phyloP scores from a whole-genome alignment of 2,329 filamentous ascomycete genomes.

The Penicillium sp. region DNA sequence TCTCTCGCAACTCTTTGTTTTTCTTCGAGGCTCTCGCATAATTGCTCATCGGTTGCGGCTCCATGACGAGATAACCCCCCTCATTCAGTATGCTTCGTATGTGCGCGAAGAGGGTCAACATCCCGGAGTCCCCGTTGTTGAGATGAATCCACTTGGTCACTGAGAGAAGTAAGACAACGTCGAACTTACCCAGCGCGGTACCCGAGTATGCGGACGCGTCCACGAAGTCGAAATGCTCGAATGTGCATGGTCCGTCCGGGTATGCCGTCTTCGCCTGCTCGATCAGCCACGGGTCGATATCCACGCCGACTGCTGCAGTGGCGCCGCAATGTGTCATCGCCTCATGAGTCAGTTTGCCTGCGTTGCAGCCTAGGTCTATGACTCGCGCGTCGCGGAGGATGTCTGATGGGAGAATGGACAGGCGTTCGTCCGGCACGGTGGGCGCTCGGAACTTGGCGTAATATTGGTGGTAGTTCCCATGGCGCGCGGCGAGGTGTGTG shows the following conservation, averaged over 20 bases:
- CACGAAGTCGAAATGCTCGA: slow-evolving; percentile 27
- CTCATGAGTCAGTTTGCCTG: slow-evolving; percentile 27
- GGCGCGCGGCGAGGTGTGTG: slow-evolving; percentile 26
- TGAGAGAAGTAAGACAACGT: slow-evolving; percentile 25
- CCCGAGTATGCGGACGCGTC: slow-evolving; percentile 24
- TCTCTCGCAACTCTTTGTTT: slow-evolving; percentile 29
- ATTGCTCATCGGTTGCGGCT: slow-evolving; percentile 30
- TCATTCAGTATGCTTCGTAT: slow-evolving; percentile 25
- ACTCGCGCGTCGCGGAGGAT: slow-evolving; percentile 25
- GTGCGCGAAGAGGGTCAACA: slow-evolving; percentile 24
- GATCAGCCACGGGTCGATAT: slow-evolving; percentile 27
- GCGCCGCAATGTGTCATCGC: slow-evolving; percentile 24
- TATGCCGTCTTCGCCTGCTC: slow-evolving; percentile 25
- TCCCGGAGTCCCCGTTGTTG: slow-evolving; percentile 25
- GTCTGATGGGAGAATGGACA: slow-evolving; percentile 26
- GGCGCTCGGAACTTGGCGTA: slow-evolving; percentile 26
- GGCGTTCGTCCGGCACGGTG: slow-evolving; percentile 25
- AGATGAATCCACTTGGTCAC: slow-evolving; percentile 29
- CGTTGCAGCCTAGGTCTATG: slow-evolving; percentile 28
- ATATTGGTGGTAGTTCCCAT: slow-evolving; percentile 30
- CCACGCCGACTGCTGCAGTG: slow-evolving; percentile 23
- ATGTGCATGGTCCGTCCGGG: slow-evolving; percentile 27
- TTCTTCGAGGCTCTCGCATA: slow-evolving; percentile 26
- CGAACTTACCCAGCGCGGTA: slow-evolving; percentile 26
- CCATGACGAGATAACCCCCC: slow-evolving; percentile 26